Evolutionary conservation across 169 alveolate genomes (phyloP), one percentile per base, ranked within the genome.

Genomic region (Cyclospora cayetanensis): DNA sequence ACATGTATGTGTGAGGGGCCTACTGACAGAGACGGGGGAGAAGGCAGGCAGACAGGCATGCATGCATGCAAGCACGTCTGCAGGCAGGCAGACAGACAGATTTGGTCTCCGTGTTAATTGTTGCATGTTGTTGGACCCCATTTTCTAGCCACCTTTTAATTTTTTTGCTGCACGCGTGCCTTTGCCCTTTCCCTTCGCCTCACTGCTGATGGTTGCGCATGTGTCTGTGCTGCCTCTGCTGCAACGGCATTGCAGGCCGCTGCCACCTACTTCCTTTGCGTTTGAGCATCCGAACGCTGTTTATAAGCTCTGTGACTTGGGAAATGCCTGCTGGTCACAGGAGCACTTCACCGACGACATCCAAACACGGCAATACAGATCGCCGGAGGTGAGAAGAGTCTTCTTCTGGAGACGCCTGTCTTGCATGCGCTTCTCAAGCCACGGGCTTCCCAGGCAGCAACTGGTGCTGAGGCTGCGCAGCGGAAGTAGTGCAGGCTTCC

Each of bases 271-370:
- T 25, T 72, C 91, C n/a, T 91, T 43, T 65, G 66, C 90, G 46
- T 97, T 96, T 79, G 93, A 94, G 60, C 94, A 94, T 50, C 95
- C 92, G 46, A 94, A 91, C 39, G 95, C 99, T 1, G 95, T 95
- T 52, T 97, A 91, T 93, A 98, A 97, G 95, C 98, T 99, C 11
- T 98, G 99, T 84, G 99, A 99, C 96, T 95, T 99, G 91, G 99
- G 99, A 2, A 99, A 99, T 94, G 99, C 99, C 42, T 98, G 99
- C 92, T 99, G 99, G 99, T 96, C 97, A 52, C 95, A 98, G 92
- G 98, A 98, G 93, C 99, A 98, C 87, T 98, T 98, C 93, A 95
- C 99, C 41, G 98, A 98, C 22, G 99, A 98, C 91, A 99, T 99
- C 20, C 99, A 99, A 92, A 99, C 99, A 25, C 94, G 99, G 72